phyloP scores from a whole-genome alignment of 495 filamentous ascomycete species.

The Amphirosellinia nigrospora region DNA sequence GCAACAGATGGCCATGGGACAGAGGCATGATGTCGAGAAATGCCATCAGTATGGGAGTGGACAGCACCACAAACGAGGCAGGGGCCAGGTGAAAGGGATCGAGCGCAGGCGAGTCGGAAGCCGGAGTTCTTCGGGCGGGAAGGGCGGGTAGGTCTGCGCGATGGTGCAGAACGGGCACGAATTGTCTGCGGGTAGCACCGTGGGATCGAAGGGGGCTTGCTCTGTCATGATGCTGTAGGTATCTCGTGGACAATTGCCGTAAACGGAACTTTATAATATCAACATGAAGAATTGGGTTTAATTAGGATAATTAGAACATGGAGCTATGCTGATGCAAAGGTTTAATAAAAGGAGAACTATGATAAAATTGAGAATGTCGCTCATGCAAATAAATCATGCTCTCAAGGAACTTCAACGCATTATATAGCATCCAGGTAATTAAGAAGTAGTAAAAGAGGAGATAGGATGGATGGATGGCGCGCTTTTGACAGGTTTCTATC shows the following conservation, averaged over 20 bases:
- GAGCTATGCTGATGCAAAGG: neutral
- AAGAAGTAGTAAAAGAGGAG: neutral
- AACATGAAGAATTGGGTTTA: neutral
- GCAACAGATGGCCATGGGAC: constrained; percentile 75
- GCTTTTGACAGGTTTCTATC: no score
- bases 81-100: constrained; percentile 48
- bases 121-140: constrained; percentile 45
- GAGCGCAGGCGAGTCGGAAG: constrained; percentile 38
- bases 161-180: constrained; percentile 74
- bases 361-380: neutral
- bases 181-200: constrained; percentile 28
- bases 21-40: constrained; percentile 93
- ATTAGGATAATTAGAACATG: neutral
- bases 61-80: constrained; percentile 72
- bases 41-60: constrained; percentile 73
- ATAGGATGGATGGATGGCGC: no score
- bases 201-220: constrained; percentile 34
- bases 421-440: neutral
- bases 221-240: constrained; percentile 5
- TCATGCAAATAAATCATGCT: neutral
- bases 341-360: neutral
- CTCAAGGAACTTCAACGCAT: neutral
- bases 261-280: neutral
- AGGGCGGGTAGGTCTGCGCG: constrained; percentile 52
- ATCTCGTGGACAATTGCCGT: neutral